Evolutionary conservation across 768 basidiomycete species (phyloP).

Genomic region (Baorangia bicolor): DNA sequence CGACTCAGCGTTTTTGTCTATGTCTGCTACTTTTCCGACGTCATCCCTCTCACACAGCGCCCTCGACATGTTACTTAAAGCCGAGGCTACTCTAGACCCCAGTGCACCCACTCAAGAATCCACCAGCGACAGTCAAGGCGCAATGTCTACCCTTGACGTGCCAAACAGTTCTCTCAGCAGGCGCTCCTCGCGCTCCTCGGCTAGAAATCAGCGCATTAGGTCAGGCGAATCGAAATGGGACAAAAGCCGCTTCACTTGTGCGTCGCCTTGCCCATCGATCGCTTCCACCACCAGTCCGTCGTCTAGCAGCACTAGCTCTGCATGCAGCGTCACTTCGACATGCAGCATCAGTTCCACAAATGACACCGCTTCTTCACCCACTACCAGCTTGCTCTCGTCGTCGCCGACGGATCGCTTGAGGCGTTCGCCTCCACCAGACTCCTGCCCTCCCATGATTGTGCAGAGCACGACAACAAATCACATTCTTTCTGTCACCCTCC

Average conservation of each 20-base stretch:
- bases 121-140: constrained; percentile 13
- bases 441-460: constrained; percentile 45
- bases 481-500: constrained; percentile 49
- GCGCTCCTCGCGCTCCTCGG: constrained; percentile 31
- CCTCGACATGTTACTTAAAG: constrained; percentile 35
- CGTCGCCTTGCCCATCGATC: constrained; percentile 30
- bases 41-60: constrained; percentile 33
- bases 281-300: constrained; percentile 21
- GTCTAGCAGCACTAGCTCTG: constrained; percentile 24
- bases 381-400: constrained; percentile 18
- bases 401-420: constrained; percentile 33
- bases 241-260: constrained; percentile 29
- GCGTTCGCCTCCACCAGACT: constrained; percentile 33
- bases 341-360: constrained; percentile 18
- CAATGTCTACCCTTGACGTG: constrained; percentile 28
- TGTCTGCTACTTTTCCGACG: constrained; percentile 28
- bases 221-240: constrained; percentile 29
- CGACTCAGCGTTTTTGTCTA: constrained; percentile 23
- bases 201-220: constrained; percentile 26
- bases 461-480: constrained; percentile 41
- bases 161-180: constrained; percentile 26
- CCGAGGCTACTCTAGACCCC: constrained; percentile 22
- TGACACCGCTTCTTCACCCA: constrained; percentile 12
- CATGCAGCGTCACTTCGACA: constrained; percentile 27
- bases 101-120: constrained; percentile 17